A percentile compares a stretch with the other conserved stretches of the same genome.
phyloP scores from a whole-genome alignment of 1,139 yeast genomes.

The Yamadazyma songkhlaensis region DNA sequence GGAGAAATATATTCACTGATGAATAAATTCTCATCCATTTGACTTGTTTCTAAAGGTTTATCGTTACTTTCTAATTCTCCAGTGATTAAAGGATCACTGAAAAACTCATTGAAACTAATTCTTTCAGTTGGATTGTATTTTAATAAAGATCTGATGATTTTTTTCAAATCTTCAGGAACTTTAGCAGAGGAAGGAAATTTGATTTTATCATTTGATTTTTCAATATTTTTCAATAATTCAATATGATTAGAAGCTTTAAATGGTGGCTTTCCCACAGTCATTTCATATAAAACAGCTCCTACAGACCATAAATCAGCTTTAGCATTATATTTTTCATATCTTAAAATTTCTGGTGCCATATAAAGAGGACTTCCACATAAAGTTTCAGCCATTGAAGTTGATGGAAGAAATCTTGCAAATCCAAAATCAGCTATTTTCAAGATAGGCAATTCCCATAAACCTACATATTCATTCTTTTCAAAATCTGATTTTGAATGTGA shows the following conservation, averaged over 20 bases:
- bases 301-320: slow-evolving; percentile 98
- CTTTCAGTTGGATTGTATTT: slow-evolving; percentile 86
- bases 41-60: slow-evolving; percentile 63
- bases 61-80: slow-evolving; percentile 47
- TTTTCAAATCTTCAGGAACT: slow-evolving; percentile 62
- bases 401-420: slow-evolving; percentile 90
- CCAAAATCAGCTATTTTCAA: slow-evolving; percentile 96
- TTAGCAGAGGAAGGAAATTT: slow-evolving; percentile 65
- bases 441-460: slow-evolving; percentile 85
- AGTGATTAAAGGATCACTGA: slow-evolving; percentile 56
- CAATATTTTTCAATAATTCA: slow-evolving; percentile 81
- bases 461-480: slow-evolving; percentile 56
- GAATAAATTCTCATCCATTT: slow-evolving; percentile 73
- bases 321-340: slow-evolving; percentile 94
- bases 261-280: slow-evolving; percentile 95
- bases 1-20: slow-evolving; percentile 73
- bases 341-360: slow-evolving; percentile 96
- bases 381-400: slow-evolving; percentile 93
- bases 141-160: slow-evolving; percentile 69
- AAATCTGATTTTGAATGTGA: slow-evolving; percentile 61
- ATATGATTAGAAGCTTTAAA: slow-evolving; percentile 91
- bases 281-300: slow-evolving; percentile 92
- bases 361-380: slow-evolving; percentile 95
- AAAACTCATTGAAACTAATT: slow-evolving; percentile 84
- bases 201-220: slow-evolving; percentile 73